These are phyloP conservation scores for Talaromyces sp. DNA, from an alignment of 2,329 filamentous ascomycete genomes.

Conservation along the genomic window DNA sequence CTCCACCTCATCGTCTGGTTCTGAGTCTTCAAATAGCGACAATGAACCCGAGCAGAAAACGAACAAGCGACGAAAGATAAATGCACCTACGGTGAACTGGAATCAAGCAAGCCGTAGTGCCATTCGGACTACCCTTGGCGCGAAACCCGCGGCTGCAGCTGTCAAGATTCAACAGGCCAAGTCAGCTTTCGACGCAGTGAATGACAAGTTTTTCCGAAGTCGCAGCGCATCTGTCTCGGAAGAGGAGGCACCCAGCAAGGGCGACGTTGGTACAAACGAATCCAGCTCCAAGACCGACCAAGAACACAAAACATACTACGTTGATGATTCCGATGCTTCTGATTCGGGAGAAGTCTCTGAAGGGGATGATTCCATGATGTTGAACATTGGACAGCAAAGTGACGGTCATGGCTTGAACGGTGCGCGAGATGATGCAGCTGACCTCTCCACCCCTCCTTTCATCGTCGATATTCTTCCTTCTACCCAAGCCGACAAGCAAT, in stretches of 20 bases:
- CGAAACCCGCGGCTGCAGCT: slow-evolving; percentile 22
- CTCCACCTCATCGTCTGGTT: slow-evolving; percentile 30
- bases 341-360: slow-evolving; percentile 29
- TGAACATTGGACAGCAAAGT: slow-evolving; percentile 36
- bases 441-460: slow-evolving; percentile 8
- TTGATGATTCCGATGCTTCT: slow-evolving; percentile 28
- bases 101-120: slow-evolving; percentile 42
- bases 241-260: slow-evolving; percentile 15
- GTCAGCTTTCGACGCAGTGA: slow-evolving; percentile 34
- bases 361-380: slow-evolving; percentile 41
- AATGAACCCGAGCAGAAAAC: slow-evolving; percentile 20
- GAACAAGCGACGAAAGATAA: slow-evolving; percentile 17
- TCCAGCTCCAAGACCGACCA: not conserved
- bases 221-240: slow-evolving; percentile 31
- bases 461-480: slow-evolving; percentile 21
- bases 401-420: slow-evolving; percentile 14
- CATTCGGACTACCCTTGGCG: slow-evolving; percentile 42
- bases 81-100: slow-evolving; percentile 40
- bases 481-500: not conserved
- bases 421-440: not conserved
- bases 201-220: slow-evolving; percentile 37
- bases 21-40: slow-evolving; percentile 21
- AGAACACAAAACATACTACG: slow-evolving; percentile 19
- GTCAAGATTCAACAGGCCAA: slow-evolving; percentile 18
- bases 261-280: not conserved